A percentile compares a stretch with the other conserved stretches of the same genome.
Conservation (phyloP, 495 filamentous ascomycete species). For the Hamigera avellanea region DNA sequence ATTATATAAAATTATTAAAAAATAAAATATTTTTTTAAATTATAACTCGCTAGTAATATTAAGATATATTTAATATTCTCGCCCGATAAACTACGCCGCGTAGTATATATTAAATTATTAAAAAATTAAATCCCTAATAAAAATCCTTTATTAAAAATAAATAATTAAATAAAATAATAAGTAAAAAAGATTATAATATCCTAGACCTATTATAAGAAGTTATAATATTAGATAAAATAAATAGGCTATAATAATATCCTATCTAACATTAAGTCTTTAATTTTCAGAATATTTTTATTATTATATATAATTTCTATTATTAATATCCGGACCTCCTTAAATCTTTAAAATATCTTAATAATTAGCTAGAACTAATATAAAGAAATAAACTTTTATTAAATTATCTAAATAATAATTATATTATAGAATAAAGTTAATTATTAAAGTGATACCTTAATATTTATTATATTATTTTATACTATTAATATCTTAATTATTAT, state of each 20-base stretch:
- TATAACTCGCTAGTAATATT: neutral
- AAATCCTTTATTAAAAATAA: neutral
- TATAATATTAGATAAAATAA: slow-evolving; percentile 4
- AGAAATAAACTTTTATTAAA: neutral
- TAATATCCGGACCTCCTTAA: neutral
- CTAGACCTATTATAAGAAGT: slow-evolving; percentile 1
- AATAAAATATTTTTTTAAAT: neutral
- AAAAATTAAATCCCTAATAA: neutral
- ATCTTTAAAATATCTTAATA: neutral
- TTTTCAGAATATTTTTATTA: slow-evolving; percentile 3
- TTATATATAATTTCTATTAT: neutral
- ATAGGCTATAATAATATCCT: neutral
- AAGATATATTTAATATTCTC: slow-evolving; percentile 6
- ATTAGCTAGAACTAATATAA: neutral
- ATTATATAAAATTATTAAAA: neutral
- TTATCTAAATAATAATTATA: too few relatives aligned
- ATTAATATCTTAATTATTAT: too few relatives aligned
- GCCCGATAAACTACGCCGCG: slow-evolving; percentile 3
- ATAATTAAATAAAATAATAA: slow-evolving; percentile 4
- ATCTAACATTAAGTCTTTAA: slow-evolving; percentile 1
- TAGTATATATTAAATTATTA: neutral
- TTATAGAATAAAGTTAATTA: too few relatives aligned
- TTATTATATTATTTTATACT: too few relatives aligned
- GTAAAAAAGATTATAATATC: neutral
- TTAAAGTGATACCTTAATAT: too few relatives aligned